Conservation (phyloP, 176 grass and related monocot genomes). For the Urochloa ruziziensis region DNA sequence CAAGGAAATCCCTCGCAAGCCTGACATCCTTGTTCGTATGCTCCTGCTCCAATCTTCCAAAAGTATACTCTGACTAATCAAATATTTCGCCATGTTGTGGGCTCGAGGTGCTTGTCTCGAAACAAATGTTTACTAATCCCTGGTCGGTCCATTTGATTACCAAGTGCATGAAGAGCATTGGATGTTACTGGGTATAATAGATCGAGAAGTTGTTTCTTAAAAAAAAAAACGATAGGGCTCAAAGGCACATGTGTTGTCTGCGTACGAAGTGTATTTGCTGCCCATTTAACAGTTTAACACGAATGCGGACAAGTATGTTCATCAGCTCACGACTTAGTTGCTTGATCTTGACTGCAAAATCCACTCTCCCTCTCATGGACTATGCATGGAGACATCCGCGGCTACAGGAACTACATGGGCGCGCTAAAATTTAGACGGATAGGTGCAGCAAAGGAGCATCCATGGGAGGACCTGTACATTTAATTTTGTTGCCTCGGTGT, state of each 20-base stretch:
- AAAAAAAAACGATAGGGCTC: neutral
- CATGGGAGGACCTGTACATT: too few species aligned
- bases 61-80: neutral
- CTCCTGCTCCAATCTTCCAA: neutral
- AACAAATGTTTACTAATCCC: neutral
- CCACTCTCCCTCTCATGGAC: too few species aligned
- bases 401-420: too few species aligned
- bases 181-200: neutral
- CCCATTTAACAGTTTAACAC: neutral
- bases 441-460: too few species aligned
- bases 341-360: neutral
- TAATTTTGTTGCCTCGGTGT: too few species aligned
- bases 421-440: too few species aligned
- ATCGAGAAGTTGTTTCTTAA: neutral
- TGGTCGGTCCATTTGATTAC: slow-evolving; percentile 14
- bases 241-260: neutral
- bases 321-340: neutral
- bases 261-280: neutral
- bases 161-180: neutral
- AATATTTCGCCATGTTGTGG: neutral
- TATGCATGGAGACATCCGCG: too few species aligned
- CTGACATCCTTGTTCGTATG: neutral
- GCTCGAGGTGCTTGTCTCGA: slow-evolving; percentile 3
- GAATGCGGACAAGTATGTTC: neutral
- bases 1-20: neutral